phyloP scores from a whole-genome alignment of 352 stramenopile genomes.

The Phytopythium ostracodes region DNA sequence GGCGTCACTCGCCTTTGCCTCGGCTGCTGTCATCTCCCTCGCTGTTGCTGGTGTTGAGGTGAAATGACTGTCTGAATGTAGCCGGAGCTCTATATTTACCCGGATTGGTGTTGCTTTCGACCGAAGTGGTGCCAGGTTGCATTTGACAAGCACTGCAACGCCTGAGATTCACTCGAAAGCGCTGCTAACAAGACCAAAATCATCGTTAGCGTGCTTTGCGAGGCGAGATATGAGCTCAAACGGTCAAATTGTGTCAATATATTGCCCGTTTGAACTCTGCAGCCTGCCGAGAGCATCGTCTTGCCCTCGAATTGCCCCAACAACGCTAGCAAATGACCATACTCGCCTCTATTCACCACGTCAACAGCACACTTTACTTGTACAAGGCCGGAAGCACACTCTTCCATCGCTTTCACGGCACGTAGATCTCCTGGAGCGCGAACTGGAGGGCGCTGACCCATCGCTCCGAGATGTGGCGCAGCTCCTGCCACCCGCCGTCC shows the following conservation, averaged over 20 bases:
- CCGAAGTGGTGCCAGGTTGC: too few species aligned
- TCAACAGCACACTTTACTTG: neutral
- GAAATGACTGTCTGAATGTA: neutral
- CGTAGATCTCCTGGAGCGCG: constrained; percentile 14
- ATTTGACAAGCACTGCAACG: too few species aligned
- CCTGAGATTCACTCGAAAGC: too few species aligned
- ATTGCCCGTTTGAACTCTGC: too few species aligned
- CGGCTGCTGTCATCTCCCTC: neutral
- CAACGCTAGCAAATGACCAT: neutral
- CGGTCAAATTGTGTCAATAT: too few species aligned
- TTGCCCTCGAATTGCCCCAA: neutral
- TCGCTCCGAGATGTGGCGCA: constrained; percentile 11
- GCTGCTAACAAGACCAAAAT: too few species aligned
- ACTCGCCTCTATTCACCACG: neutral
- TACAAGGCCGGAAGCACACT: neutral
- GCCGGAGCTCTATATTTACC: constrained; percentile 1
- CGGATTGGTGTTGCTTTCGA: neutral
- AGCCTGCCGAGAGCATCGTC: neutral
- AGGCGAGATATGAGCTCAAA: too few species aligned
- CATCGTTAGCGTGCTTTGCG: too few species aligned
- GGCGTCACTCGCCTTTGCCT: neutral
- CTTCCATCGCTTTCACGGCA: neutral
- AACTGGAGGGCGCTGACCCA: constrained; percentile 16
- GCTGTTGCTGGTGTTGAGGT: neutral
- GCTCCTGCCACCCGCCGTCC: constrained; percentile 13